phyloP scores from a whole-genome alignment of 495 filamentous ascomycete species.

The Aspergillus affinis region DNA sequence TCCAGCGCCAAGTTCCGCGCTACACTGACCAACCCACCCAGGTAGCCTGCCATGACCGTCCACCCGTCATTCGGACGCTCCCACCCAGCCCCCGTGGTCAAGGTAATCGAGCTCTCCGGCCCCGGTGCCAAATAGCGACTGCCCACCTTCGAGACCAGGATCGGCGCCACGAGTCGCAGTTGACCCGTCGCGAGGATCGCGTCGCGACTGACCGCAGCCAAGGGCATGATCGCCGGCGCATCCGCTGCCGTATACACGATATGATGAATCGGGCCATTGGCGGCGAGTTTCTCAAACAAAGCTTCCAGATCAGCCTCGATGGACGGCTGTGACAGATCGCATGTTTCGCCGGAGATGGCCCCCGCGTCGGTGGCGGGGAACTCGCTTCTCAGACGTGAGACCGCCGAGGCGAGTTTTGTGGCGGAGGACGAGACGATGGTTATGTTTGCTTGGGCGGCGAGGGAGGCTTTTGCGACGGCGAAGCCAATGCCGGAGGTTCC shows the following conservation, averaged over 20 bases:
- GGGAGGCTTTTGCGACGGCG: conserved; percentile 48
- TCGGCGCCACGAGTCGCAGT: conserved; percentile 52
- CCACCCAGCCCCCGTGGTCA: conserved; percentile 53
- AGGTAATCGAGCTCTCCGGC: conserved; percentile 46
- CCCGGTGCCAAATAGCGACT: conserved; percentile 39
- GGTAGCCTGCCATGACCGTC: conserved; percentile 34
- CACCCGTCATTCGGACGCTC: conserved; percentile 45
- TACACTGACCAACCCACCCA: conserved; percentile 40
- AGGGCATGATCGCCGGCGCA: conserved; percentile 28
- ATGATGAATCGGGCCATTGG: conserved; percentile 41
- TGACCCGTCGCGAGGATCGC: conserved; percentile 37
- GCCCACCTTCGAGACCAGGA: conserved; percentile 54
- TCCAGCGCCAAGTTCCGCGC: conserved; percentile 55
- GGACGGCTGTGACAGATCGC: conserved; percentile 47
- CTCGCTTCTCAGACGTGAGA: conserved; percentile 37
- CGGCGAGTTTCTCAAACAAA: conserved; percentile 38
- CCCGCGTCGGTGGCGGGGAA: conserved; percentile 28
- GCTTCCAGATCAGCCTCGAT: conserved; percentile 46
- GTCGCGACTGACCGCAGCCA: conserved; percentile 40
- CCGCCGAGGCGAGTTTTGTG: conserved; percentile 37
- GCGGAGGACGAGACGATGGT: conserved; percentile 54
- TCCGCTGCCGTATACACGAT: conserved; percentile 63
- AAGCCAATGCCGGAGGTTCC: conserved; percentile 58
- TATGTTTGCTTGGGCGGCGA: conserved; percentile 51
- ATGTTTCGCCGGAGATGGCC: conserved; percentile 42